Evolutionary conservation across 106 monocot species (phyloP).

Genomic region (Dendrobium nobile): DNA sequence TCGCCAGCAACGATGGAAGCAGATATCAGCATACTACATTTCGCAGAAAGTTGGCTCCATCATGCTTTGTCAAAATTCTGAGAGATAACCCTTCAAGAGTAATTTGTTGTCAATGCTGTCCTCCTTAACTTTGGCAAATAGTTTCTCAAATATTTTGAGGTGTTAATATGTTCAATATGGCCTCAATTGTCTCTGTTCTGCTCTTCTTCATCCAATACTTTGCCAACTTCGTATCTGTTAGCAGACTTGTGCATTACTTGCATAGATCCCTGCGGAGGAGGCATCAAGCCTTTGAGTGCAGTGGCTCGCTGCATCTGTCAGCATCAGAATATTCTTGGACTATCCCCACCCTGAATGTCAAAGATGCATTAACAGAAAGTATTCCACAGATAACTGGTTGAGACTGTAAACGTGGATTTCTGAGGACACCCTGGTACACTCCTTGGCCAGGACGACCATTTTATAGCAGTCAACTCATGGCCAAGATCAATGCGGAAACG

Average conservation of each 20-base stretch:
- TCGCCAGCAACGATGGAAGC: slow-evolving; percentile 52
- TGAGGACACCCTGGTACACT: slow-evolving; percentile 46
- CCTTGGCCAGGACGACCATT: slow-evolving; percentile 45
- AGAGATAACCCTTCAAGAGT: slow-evolving; percentile 74
- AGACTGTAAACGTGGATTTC: slow-evolving; percentile 46
- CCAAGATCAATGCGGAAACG: slow-evolving; percentile 27
- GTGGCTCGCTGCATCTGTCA: slow-evolving; percentile 73
- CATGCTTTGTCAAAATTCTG: slow-evolving; percentile 95
- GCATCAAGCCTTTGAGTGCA: slow-evolving; percentile 45
- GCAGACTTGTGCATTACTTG: slow-evolving; percentile 76
- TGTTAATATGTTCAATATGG: slow-evolving; percentile 80
- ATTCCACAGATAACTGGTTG: slow-evolving; percentile 49
- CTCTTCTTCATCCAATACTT: slow-evolving; percentile 57
- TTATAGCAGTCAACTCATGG: slow-evolving; percentile 22
- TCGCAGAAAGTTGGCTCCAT: slow-evolving; percentile 92
- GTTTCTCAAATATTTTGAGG: slow-evolving; percentile 83
- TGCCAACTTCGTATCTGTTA: slow-evolving; percentile 72
- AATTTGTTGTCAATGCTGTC: slow-evolving; percentile 52
- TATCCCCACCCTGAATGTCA: slow-evolving; percentile 31
- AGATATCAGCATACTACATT: slow-evolving; percentile 98
- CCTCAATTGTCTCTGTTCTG: slow-evolving; percentile 69
- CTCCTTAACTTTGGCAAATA: slow-evolving; percentile 64
- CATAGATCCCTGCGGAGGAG: slow-evolving; percentile 52
- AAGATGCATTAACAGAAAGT: slow-evolving; percentile 53
- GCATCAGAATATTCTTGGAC: slow-evolving; percentile 39